Evolutionary conservation across 1,284 basidiomycete species (phyloP), one percentile per base, ranked within the genome.

Genomic region (Stygiomarasmius scandens): DNA sequence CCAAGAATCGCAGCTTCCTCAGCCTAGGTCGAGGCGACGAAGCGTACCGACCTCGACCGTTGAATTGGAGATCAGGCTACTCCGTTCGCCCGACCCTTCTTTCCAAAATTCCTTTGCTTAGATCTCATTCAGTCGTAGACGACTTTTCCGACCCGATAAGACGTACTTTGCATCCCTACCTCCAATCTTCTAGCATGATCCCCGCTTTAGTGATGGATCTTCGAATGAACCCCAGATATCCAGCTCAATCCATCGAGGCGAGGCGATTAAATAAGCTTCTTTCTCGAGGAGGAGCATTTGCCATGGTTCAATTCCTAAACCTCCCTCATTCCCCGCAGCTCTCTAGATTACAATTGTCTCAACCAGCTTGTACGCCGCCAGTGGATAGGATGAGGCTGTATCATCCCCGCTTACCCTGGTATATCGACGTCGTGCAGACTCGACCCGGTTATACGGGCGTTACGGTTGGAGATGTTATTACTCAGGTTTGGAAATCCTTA

Each of bases 351-450:
- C 82, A 83, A 58, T 71, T 80, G 60, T 71, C 68, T 22, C 77
- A 77, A 52, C 71, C 78, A 29, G 78, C 74, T 10, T 79, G 77
- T 24, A 71, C 73, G 32, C 84, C 84, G 0, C 69, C 80, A 0
- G 68, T 76, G 1, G 61, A 70, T 22, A 71, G 71, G 58, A 77
- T 86, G 71, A 77, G 80, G 11, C 59, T 86, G 51, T 80, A 75
- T 59, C 81, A 83, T 64, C 69, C 76, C 0, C 72, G 73, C 29
- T 67, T 84, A 9, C 85, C 84, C 1, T 86, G 85, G 84, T 82
- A 79, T 65, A 78, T 86, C 66, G 81, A 84, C 54, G 71, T 84
- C 23, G 64, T 65, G 19, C 68, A 73, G n/a, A 69, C 71, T 20
- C 77, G 78, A 52, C 74, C 76, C 1, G 66, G 78, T 11, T 22